A percentile compares a stretch with the other conserved stretches of the same genome.
phyloP scores from a whole-genome alignment of 1,284 basidiomycete species.

The Blastosporella zonata region DNA sequence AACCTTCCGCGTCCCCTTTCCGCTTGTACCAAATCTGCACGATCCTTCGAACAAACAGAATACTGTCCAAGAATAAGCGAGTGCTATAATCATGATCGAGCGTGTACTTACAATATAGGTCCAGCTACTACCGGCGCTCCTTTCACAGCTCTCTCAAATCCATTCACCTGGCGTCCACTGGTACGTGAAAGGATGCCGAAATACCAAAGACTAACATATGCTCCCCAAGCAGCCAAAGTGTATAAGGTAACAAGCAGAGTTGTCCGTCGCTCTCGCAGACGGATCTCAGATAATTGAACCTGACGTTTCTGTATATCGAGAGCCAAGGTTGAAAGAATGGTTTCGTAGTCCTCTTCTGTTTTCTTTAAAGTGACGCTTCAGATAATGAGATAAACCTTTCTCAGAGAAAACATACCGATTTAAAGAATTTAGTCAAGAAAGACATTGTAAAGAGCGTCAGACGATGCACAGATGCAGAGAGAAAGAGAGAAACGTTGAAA shows the following conservation, averaged over 20 bases:
- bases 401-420: conserved; percentile 23
- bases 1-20: conserved; percentile 86
- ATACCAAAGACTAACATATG: conserved; percentile 86
- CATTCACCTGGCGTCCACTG: conserved; percentile 26
- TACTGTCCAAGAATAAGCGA: conserved; percentile 43
- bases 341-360: conserved; percentile 66
- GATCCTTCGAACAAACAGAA: conserved; percentile 79
- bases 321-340: conserved; percentile 60
- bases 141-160: conserved; percentile 46
- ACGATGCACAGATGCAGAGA: background rate
- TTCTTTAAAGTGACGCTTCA: conserved; percentile 23
- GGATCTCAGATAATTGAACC: conserved; percentile 82
- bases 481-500: conserved; percentile 3
- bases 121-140: conserved; percentile 64
- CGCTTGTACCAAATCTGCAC: conserved; percentile 86
- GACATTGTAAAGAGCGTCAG: conserved; percentile 19
- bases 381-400: background rate
- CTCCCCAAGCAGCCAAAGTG: conserved; percentile 76
- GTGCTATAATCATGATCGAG: conserved; percentile 1
- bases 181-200: conserved; percentile 52
- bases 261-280: conserved; percentile 80
- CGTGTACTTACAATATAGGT: conserved; percentile 65
- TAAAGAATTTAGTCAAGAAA: conserved; percentile 24
- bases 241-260: conserved; percentile 82
- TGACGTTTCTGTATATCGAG: conserved; percentile 74